Evolutionary conservation across 441 rosid genomes (phyloP).

Genomic region (Gossypium davidsonii): DNA sequence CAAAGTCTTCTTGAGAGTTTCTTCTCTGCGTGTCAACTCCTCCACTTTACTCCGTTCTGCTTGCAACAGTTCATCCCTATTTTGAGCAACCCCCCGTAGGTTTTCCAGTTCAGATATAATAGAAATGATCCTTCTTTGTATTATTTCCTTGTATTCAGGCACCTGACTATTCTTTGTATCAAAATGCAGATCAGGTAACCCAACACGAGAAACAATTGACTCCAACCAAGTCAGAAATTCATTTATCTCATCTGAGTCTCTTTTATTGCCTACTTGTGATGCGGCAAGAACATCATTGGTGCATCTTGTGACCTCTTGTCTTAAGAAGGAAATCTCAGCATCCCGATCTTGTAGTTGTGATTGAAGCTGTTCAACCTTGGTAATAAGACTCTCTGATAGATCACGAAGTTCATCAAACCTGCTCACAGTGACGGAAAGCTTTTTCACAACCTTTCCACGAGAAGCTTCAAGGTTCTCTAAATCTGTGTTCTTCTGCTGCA

Average conservation of each 20-base stretch:
- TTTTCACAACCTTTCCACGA: constrained; percentile 75
- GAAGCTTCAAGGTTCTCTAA: constrained; percentile 78
- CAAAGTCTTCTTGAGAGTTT: constrained; percentile 59
- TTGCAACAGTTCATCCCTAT: constrained; percentile 59
- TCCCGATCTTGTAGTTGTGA: constrained; percentile 85
- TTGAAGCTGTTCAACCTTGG: constrained; percentile 91
- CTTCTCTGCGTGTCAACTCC: constrained; percentile 57
- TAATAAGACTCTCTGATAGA: constrained; percentile 76
- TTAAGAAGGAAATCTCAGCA: constrained; percentile 87
- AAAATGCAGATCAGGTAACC: constrained; percentile 38
- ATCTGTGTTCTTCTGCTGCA: constrained; percentile 62
- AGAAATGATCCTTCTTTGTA: constrained; percentile 50
- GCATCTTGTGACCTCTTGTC: constrained; percentile 98
- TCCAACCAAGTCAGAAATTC: constrained; percentile 63
- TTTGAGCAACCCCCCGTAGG: constrained; percentile 48
- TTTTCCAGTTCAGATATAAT: constrained; percentile 59
- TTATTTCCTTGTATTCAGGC: constrained; percentile 54
- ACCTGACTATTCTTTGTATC: constrained; percentile 32
- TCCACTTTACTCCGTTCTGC: constrained; percentile 73
- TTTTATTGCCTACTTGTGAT: constrained; percentile 57
- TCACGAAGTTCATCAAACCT: constrained; percentile 98
- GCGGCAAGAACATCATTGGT: constrained; percentile 80
- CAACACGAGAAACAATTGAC: constrained; percentile 41
- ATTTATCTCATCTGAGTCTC: constrained; percentile 50
- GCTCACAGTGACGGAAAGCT: constrained; percentile 73